Percentiles rank a stretch among this genome's conserved stretches.
phyloP scores from a whole-genome alignment of 2,329 filamentous ascomycete genomes.

The Aspergillus ustus region DNA sequence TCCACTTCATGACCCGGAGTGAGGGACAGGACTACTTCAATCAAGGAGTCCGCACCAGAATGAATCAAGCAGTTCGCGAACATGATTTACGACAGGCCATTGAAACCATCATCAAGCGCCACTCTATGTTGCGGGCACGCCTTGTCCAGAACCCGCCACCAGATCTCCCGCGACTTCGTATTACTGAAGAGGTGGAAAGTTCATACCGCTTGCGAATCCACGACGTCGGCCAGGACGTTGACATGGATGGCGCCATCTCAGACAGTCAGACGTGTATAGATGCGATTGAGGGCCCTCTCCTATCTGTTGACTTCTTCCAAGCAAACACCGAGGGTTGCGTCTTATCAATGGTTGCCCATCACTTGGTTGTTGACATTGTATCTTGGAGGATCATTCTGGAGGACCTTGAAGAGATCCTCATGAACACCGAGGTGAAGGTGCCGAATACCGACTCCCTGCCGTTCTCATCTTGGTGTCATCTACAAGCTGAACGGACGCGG shows the following conservation, averaged over 20 bases:
- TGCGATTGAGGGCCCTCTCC: conserved; percentile 42
- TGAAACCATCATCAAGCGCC: conserved; percentile 37
- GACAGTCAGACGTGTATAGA: conserved; percentile 41
- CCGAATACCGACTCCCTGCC: conserved; percentile 35
- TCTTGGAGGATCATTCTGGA: conserved; percentile 47
- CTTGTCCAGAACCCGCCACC: conserved; percentile 29
- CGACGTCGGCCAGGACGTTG: conserved; percentile 21
- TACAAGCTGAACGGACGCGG: conserved; percentile 36
- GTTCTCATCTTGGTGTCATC: conserved; percentile 43
- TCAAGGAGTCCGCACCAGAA: conserved; percentile 41
- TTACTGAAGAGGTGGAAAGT: conserved; percentile 34
- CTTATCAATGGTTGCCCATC: conserved; percentile 43
- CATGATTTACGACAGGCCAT: conserved; percentile 32
- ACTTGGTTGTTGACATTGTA: conserved; percentile 46
- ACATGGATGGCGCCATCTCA: conserved; percentile 31
- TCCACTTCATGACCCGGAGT: conserved; percentile 41
- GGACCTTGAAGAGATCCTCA: conserved; percentile 43
- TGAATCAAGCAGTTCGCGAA: conserved; percentile 33
- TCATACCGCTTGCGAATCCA: conserved; percentile 37
- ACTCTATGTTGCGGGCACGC: conserved; percentile 45
- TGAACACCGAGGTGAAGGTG: conserved; percentile 31
- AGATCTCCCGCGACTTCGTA: conserved; percentile 31
- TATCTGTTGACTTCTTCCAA: conserved; percentile 50
- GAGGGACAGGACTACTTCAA: conserved; percentile 45
- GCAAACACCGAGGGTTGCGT: conserved; percentile 35